Base-by-base conservation (phyloP, 2,329 filamentous ascomycete species). In the Tolypocladium pustulatum region DNA sequence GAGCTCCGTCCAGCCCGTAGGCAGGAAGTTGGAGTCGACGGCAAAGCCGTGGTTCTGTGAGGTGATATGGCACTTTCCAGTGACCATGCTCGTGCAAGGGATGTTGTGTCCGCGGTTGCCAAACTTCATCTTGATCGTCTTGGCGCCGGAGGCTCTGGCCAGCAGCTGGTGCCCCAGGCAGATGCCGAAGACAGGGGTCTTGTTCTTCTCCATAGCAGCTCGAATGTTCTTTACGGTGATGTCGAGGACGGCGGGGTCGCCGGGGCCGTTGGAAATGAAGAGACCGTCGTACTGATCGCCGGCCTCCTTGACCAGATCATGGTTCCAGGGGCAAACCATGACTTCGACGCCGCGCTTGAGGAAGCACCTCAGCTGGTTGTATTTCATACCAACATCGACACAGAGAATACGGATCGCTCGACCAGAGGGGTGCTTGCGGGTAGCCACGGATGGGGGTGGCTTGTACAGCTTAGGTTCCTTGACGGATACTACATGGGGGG, bases 71-170 rank as follows among this genome's bases (percentile, higher is more conserved):
- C 94, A 99, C 77, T 91, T 91, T 66, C 94, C 94, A 52, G 93
- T 96, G 65, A 97, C 80, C 82, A 96, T 83, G 76, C 89, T 97
- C 13, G 93, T 97, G 80, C 92, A 97, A 52, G 94, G 94, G 69
- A 99, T 97, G 77, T 99, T 99, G 80, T 96, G 91, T 51, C 93
- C 94, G 69, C 94, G 90, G 78, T 99, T 99, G 78, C 94, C 94
- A 69, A 97, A 99, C 82, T 97, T 97, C 91, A 99, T 96, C 81
- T 99, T 99, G 68, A 82, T 75, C 0, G 94, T 97, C 54, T 81
- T 81, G 54, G 92, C 93, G 58, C 93, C 93, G 37, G 91, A 86
- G 59, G 93, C 91, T 66, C 91, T 84, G 57, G 93, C 91, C 57
- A 97, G 85, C 65, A 97, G 81, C 76, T 97, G 93, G 73, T 97